Evolutionary conservation across 352 stramenopile genomes (phyloP).

Genomic region (Achlya hypogyna): DNA sequence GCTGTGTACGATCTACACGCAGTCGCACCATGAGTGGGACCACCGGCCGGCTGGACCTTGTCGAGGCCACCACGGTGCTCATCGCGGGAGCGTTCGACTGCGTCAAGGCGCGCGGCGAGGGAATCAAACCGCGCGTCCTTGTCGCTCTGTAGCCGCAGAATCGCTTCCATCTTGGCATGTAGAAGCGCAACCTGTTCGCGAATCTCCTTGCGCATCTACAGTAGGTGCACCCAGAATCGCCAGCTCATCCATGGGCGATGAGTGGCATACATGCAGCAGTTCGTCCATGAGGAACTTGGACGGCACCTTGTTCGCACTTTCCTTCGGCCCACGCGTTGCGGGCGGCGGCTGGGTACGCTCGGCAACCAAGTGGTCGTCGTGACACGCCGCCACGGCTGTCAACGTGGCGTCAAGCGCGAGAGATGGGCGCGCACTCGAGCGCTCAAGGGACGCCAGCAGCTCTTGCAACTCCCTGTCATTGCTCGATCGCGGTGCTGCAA

Average conservation of each 20-base stretch:
- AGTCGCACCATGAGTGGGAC: neutral
- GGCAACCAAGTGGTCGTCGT: no score
- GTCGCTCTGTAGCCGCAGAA: neutral
- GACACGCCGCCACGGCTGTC: no score
- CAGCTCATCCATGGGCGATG: no score
- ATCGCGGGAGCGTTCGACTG: neutral
- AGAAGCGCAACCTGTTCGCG: slow-evolving; percentile 9
- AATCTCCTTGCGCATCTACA: neutral
- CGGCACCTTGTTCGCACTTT: neutral
- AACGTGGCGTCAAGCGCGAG: no score
- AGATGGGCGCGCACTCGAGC: no score
- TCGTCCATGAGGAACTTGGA: neutral
- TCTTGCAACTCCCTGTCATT: no score
- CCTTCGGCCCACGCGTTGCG: no score
- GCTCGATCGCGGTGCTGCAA: no score
- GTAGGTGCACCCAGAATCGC: no score
- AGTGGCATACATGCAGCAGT: neutral
- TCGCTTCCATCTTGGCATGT: slow-evolving; percentile 7
- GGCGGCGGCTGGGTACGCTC: no score
- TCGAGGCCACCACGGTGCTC: neutral
- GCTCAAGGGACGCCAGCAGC: no score
- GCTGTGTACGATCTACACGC: neutral
- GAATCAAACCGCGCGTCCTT: neutral
- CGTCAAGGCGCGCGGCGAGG: neutral
- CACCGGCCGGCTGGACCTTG: neutral